Conservation (phyloP, 2,329 filamentous ascomycete genomes). For the Pseudogymnoascus sp. region DNA sequence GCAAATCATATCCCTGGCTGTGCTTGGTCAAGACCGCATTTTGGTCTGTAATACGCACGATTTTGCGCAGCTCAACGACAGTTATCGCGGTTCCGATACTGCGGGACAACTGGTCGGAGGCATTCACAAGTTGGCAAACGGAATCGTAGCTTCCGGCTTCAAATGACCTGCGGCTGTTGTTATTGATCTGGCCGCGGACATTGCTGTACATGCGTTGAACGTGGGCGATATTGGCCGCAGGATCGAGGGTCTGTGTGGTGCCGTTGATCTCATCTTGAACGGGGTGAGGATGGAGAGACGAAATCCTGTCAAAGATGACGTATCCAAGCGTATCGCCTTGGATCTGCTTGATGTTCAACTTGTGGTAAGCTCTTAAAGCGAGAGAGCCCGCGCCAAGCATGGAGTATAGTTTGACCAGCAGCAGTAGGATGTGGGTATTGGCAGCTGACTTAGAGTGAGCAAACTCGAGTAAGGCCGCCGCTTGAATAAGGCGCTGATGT, state of each 20-base stretch:
- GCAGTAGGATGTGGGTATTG: slow-evolving; percentile 33
- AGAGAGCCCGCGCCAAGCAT: slow-evolving; percentile 31
- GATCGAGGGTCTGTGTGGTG: slow-evolving; percentile 16
- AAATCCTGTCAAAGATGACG: slow-evolving; percentile 32
- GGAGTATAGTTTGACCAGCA: slow-evolving; percentile 32
- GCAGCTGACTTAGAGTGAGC: slow-evolving; percentile 29
- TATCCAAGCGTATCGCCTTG: slow-evolving; percentile 35
- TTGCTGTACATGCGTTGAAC: slow-evolving; percentile 25
- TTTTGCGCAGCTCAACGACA: slow-evolving; percentile 25
- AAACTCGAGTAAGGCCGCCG: slow-evolving; percentile 27
- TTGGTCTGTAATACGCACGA: slow-evolving; percentile 22
- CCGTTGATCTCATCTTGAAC: slow-evolving; percentile 15
- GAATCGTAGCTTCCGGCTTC: slow-evolving; percentile 29
- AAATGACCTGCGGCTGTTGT: slow-evolving; percentile 26
- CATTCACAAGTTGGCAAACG: slow-evolving; percentile 27
- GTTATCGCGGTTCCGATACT: slow-evolving; percentile 23
- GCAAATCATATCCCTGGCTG: slow-evolving; percentile 21
- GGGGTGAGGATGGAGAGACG: slow-evolving; percentile 31
- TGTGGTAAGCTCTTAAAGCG: slow-evolving; percentile 31
- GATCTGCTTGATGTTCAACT: slow-evolving; percentile 33
- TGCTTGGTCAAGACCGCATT: slow-evolving; percentile 13
- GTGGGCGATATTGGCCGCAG: slow-evolving; percentile 22
- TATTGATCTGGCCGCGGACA: slow-evolving; percentile 22
- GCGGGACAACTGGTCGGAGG: slow-evolving; percentile 21
- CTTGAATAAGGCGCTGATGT: slow-evolving; percentile 24